These are phyloP conservation scores for Cladosporium cucumerinum DNA, from an alignment of 2,329 filamentous ascomycete species.

Conservation along the genomic window DNA sequence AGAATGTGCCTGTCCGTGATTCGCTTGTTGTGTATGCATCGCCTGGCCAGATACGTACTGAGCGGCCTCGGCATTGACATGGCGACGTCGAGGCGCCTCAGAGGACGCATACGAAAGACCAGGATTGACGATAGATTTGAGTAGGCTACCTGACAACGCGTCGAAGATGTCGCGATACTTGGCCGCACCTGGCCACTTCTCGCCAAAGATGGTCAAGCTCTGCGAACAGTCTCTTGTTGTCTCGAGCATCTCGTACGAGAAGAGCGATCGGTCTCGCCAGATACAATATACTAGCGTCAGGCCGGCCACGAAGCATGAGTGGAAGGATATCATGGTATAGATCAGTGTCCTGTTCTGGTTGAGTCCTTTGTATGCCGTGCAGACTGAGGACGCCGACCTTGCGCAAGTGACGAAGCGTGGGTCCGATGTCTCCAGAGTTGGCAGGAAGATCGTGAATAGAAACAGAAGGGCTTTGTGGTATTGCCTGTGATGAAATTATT, in stretches of 20 bases:
- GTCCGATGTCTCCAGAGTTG: constrained; percentile 4
- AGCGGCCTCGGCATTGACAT: neutral
- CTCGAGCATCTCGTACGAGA: constrained; percentile 12
- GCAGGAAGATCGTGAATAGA: constrained; percentile 6
- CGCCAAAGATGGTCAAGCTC: constrained; percentile 12
- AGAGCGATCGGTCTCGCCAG: constrained; percentile 23
- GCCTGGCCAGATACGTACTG: neutral
- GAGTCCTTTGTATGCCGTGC: constrained; percentile 30
- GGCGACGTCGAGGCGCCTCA: neutral
- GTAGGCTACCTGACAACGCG: constrained; percentile 8
- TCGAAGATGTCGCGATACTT: constrained; percentile 17
- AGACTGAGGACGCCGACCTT: constrained; percentile 1
- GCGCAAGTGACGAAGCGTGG: constrained; percentile 10
- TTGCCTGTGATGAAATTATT: neutral
- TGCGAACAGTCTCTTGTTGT: constrained; percentile 13
- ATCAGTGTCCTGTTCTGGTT: constrained; percentile 31
- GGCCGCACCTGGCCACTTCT: constrained; percentile 15
- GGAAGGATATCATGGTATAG: constrained; percentile 32
- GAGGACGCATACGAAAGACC: neutral
- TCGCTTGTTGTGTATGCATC: neutral
- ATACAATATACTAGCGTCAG: constrained; percentile 34
- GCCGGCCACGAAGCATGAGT: constrained; percentile 31
- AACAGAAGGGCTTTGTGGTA: constrained; percentile 10
- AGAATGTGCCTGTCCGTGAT: neutral
- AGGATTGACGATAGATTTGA: constrained; percentile 6